These are phyloP conservation scores for Fusarium torreyae DNA, from an alignment of 2,329 filamentous ascomycete genomes.

Conservation along the genomic window DNA sequence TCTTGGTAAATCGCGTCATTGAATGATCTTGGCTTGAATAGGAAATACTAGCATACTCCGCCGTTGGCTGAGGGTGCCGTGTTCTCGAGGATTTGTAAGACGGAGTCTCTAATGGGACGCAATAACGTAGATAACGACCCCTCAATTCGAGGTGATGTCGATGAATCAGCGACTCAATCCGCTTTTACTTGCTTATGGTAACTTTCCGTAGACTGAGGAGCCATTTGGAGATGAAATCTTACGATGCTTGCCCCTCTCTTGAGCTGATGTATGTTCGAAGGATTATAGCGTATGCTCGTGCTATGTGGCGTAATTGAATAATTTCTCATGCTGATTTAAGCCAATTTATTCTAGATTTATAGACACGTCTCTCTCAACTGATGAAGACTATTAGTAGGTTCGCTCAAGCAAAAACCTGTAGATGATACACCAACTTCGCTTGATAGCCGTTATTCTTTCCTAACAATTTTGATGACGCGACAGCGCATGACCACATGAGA, in stretches of 20 bases:
- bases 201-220: too few relatives aligned
- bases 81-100: slow-evolving; percentile 21
- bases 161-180: not conserved
- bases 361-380: too few relatives aligned
- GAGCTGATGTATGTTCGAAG: not conserved
- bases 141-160: not conserved
- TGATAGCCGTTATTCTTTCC: too few relatives aligned
- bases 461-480: too few relatives aligned
- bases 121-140: not conserved
- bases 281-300: not conserved
- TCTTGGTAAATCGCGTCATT: not conserved
- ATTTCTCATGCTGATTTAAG: too few relatives aligned
- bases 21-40: slow-evolving; percentile 4
- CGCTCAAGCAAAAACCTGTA: too few relatives aligned
- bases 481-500: too few relatives aligned
- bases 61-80: slow-evolving; percentile 9
- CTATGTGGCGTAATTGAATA: not conserved
- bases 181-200: not conserved
- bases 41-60: slow-evolving; percentile 2
- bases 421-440: too few relatives aligned
- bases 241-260: not conserved
- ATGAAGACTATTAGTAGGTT: too few relatives aligned
- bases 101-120: not conserved
- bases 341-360: too few relatives aligned
- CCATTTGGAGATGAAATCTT: not conserved